Evolutionary conservation across 352 stramenopile genomes (phyloP).

Genomic region (Phytopythium aichiense): DNA sequence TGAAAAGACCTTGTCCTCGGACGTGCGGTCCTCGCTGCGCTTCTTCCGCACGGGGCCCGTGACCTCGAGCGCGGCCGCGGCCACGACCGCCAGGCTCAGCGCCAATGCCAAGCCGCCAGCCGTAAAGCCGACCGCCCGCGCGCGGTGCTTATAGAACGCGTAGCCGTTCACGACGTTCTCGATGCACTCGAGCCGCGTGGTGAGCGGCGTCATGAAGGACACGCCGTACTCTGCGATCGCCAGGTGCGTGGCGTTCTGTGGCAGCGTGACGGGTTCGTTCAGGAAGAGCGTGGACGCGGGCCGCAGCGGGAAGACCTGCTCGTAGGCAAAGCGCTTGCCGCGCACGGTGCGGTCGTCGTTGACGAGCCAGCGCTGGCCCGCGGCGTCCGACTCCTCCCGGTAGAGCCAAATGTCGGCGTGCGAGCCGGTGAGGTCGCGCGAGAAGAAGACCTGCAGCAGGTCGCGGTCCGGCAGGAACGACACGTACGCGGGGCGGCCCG

Average conservation of each 20-base stretch:
- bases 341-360: conserved; percentile 72
- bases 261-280: conserved; percentile 45
- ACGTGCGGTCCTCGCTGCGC: not conserved
- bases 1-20: not conserved
- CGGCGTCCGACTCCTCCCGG: conserved; percentile 36
- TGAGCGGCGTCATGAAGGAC: conserved; percentile 67
- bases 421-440: conserved; percentile 36
- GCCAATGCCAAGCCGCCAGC: conserved; percentile 22
- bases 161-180: conserved; percentile 79
- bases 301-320: conserved; percentile 57
- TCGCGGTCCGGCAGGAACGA: conserved; percentile 52
- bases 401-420: conserved; percentile 84
- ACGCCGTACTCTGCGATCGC: conserved; percentile 61
- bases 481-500: conserved; percentile 42
- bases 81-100: conserved; percentile 9
- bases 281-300: conserved; percentile 43
- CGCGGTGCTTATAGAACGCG: conserved; percentile 56
- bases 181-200: conserved; percentile 73
- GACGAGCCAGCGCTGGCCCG: conserved; percentile 43
- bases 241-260: conserved; percentile 52
- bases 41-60: not conserved
- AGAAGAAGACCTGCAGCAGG: conserved; percentile 64
- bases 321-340: conserved; percentile 54
- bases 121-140: conserved; percentile 19
- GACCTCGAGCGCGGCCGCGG: not conserved